Conservation (phyloP, 2,329 filamentous ascomycete species). For the Paecilomyces formosus region DNA sequence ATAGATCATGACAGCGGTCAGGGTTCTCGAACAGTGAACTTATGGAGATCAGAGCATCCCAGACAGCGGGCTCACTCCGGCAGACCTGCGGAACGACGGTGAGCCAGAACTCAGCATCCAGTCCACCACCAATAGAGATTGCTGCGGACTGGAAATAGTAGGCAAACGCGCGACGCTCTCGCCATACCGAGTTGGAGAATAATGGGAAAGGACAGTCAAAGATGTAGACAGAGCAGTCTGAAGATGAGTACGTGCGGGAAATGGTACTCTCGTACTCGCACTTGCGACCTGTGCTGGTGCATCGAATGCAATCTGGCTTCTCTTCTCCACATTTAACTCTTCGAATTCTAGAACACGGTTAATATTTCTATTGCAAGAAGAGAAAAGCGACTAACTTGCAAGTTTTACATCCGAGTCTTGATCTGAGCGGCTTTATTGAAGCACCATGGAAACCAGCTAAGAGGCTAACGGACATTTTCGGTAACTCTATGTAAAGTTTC, state of each 20-base stretch:
- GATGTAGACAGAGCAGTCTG: not conserved
- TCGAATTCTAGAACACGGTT: conserved; percentile 16
- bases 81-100: conserved; percentile 27
- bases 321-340: conserved; percentile 28
- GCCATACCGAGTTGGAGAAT: conserved; percentile 16
- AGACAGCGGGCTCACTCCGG: conserved; percentile 27
- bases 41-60: conserved; percentile 32
- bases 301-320: conserved; percentile 24
- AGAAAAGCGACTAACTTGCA: conserved; percentile 22
- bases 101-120: conserved; percentile 30
- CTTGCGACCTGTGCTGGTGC: conserved; percentile 21
- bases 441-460: not conserved
- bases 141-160: conserved; percentile 28
- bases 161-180: conserved; percentile 31
- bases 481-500: too few relatives aligned
- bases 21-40: conserved; percentile 26
- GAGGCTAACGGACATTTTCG: not conserved
- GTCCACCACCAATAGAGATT: conserved; percentile 20
- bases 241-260: too few relatives aligned
- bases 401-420: conserved; percentile 21
- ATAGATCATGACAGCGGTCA: conserved; percentile 9
- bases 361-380: not conserved
- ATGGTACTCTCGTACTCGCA: conserved; percentile 21
- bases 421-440: conserved; percentile 8
- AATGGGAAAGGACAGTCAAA: conserved; percentile 10